Conservation (phyloP, 306 rosid genomes). For the Quercus cerris region DNA sequence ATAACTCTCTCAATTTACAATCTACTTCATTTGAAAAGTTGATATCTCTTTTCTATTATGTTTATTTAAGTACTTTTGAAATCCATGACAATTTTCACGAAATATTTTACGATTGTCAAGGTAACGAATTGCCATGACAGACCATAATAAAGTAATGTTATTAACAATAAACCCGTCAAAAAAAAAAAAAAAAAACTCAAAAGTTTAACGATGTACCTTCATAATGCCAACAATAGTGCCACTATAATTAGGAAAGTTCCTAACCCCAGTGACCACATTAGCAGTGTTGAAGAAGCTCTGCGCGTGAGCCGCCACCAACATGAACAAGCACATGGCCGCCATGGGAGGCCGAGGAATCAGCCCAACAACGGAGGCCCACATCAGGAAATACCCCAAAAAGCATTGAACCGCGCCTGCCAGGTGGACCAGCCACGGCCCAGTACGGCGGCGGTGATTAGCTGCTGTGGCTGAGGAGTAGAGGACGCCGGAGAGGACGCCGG, state of each 20-base stretch:
- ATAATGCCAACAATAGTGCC: slow-evolving; percentile 87
- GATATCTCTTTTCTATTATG: too few relatives aligned
- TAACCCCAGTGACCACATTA: slow-evolving; percentile 67
- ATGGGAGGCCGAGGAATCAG: slow-evolving; percentile 60
- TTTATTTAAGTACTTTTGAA: too few relatives aligned
- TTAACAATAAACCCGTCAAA: too few relatives aligned
- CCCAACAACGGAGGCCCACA: slow-evolving; percentile 80
- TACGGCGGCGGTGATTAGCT: not conserved
- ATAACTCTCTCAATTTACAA: too few relatives aligned
- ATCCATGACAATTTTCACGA: too few relatives aligned
- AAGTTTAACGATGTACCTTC: slow-evolving; percentile 43
- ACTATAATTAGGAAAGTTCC: slow-evolving; percentile 57
- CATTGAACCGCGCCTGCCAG: slow-evolving; percentile 58
- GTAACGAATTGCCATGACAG: too few relatives aligned
- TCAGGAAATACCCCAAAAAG: slow-evolving; percentile 58
- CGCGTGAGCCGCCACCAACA: slow-evolving; percentile 50
- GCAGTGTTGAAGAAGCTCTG: slow-evolving; percentile 77
- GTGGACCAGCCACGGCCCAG: slow-evolving; percentile 76
- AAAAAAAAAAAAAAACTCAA: too few relatives aligned
- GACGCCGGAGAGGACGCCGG: slow-evolving; percentile 73
- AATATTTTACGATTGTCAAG: too few relatives aligned
- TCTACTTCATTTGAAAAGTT: too few relatives aligned
- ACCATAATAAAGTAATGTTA: too few relatives aligned
- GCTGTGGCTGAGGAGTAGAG: slow-evolving; percentile 67
- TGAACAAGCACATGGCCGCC: slow-evolving; percentile 61